Evolutionary conservation across 2,329 filamentous ascomycete species (phyloP).

Genomic region (Ceratocystis alfenasii): DNA sequence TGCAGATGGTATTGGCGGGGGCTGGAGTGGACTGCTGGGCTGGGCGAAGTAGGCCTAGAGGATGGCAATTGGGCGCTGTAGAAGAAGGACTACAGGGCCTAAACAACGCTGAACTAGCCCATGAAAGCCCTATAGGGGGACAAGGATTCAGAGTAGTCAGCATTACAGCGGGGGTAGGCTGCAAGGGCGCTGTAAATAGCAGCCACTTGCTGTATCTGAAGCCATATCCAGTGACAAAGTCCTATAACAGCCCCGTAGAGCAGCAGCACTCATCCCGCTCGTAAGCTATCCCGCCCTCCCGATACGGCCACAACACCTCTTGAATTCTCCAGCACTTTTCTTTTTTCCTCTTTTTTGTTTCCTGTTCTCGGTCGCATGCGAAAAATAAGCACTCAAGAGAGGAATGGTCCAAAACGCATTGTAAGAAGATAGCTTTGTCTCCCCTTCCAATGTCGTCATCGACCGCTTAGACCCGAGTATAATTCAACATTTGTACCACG

Average conservation of each 20-base stretch:
- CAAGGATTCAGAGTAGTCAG: background rate
- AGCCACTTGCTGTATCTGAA: no score
- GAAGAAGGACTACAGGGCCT: background rate
- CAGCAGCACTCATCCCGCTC: no score
- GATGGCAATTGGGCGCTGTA: background rate
- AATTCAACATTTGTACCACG: background rate
- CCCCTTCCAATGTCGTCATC: conserved; percentile 11
- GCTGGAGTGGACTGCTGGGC: background rate
- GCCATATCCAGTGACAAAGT: no score
- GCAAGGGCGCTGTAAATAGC: no score
- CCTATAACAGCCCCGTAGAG: no score
- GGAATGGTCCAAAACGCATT: background rate
- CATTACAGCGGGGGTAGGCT: no score
- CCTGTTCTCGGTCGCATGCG: no score
- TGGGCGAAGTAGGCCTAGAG: background rate
- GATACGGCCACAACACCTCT: no score
- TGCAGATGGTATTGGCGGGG: background rate
- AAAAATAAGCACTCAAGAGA: background rate
- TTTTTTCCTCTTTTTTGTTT: no score
- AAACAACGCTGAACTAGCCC: background rate
- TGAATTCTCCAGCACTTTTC: no score
- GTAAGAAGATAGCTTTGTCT: background rate
- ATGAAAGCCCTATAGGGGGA: background rate
- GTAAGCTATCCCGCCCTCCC: no score
- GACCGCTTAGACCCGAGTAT: background rate